Evolutionary conservation across 2,329 filamentous ascomycete genomes (phyloP).

Genomic region (Tricladium varicosporioides): DNA sequence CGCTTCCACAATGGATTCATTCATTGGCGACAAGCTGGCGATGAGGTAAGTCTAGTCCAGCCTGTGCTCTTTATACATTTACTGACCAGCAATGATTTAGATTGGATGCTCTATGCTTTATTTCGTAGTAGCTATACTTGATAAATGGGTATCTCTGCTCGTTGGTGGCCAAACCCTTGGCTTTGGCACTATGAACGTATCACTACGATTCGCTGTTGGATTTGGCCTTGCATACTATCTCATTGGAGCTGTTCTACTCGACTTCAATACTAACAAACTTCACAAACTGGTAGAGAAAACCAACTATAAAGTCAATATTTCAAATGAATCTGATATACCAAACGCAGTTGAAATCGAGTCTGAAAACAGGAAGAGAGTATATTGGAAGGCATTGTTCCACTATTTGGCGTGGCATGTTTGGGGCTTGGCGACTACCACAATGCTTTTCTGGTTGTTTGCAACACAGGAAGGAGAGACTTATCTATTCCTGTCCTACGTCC

Average conservation of each 20-base stretch:
- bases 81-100: background rate
- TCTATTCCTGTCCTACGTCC: constrained; percentile 22
- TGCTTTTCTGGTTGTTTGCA: constrained; percentile 49
- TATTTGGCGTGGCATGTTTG: constrained; percentile 51
- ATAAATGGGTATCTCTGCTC: constrained; percentile 52
- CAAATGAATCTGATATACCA: constrained; percentile 38
- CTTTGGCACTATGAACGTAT: constrained; percentile 31
- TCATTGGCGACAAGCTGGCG: constrained; percentile 54
- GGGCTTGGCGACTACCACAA: constrained; percentile 47
- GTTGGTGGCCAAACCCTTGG: constrained; percentile 45
- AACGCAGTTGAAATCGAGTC: constrained; percentile 23
- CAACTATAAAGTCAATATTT: constrained; percentile 38
- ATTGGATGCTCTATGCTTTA: constrained; percentile 40
- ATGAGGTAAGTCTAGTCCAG: constrained; percentile 47
- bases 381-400: constrained; percentile 47
- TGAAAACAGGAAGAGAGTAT: constrained; percentile 38
- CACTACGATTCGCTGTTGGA: constrained; percentile 38
- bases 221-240: constrained; percentile 58
- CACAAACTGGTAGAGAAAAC: too few species aligned
- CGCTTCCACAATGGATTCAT: constrained; percentile 55
- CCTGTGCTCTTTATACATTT: constrained; percentile 44
- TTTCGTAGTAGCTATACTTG: constrained; percentile 53
- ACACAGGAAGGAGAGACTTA: constrained; percentile 25
- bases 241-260: constrained; percentile 55
- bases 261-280: constrained; percentile 39